phyloP scores from a whole-genome alignment of 345 rosid species.

The Brassica juncea region DNA sequence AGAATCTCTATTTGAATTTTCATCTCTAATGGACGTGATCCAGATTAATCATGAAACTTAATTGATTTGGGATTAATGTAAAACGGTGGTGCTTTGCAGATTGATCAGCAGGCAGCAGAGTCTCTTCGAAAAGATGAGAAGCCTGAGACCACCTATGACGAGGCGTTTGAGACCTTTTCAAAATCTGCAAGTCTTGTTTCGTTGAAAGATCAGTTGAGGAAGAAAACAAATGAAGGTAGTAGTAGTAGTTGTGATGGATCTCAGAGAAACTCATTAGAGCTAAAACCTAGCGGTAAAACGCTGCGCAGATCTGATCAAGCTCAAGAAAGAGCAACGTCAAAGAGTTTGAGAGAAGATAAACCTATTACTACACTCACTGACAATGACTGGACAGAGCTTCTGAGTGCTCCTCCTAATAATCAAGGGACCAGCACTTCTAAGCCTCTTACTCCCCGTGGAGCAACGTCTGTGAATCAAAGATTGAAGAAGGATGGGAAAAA shows the following conservation, averaged over 20 bases:
- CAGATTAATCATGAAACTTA: neutral
- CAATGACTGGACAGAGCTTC: conserved; percentile 85
- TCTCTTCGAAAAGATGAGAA: conserved; percentile 77
- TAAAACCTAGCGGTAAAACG: conserved; percentile 21
- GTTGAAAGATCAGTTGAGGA: conserved; percentile 82
- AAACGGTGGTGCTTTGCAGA: conserved; percentile 44
- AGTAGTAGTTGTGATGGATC: conserved; percentile 45
- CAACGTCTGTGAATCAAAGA: conserved; percentile 41
- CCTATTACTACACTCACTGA: conserved; percentile 54
- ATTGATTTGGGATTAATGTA: too few species aligned
- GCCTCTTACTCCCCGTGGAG: conserved; percentile 46
- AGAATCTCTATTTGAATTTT: neutral
- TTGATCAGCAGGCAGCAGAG: conserved; percentile 95
- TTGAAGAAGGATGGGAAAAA: conserved; percentile 55
- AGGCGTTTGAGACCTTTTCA: conserved; percentile 43
- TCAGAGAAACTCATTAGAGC: conserved; percentile 45
- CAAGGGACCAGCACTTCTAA: conserved; percentile 38
- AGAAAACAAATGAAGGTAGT: conserved; percentile 49
- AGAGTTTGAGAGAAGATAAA: conserved; percentile 40
- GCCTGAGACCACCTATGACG: conserved; percentile 52
- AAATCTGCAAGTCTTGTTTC: conserved; percentile 61
- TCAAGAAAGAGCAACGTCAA: conserved; percentile 13
- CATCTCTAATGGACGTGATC: neutral
- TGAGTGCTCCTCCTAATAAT: conserved; percentile 54
- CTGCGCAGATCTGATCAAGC: conserved; percentile 33